Base-by-base conservation (phyloP, 768 basidiomycete genomes). In the Mycena epipterygia region DNA sequence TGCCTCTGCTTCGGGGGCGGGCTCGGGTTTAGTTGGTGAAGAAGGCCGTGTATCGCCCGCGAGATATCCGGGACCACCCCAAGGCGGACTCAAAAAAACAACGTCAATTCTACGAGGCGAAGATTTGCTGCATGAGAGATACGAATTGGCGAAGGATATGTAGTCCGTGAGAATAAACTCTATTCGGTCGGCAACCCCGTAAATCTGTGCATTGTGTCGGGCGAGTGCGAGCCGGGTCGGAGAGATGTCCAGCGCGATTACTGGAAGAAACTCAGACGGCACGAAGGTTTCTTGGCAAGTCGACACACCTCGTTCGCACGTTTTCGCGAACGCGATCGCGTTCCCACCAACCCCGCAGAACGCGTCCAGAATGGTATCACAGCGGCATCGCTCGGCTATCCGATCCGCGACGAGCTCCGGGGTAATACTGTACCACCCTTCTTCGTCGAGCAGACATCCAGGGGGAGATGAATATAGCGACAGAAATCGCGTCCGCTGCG, bases 341-440 rank as follows among this genome's bases (percentile, higher is more conserved):
- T 99, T 99, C 19, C 97, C 98, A 30, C 98, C 98, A 0, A 99
- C 97, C 1, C 98, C 98, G 76, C 97, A 98, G 79, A 99, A 99
- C 0, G 96, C 95, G 77, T 99, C 98, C 39, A 97, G 85, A 68
- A 98, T 86, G 5, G 91, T 92, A 70, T 90, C 90, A 72, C 93
- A 95, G 11, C 93, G 89, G 84, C 97, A 98, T 27, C 97, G 86
- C 73, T 97, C 93, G 0, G 98, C 97, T 51, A 98, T 98, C 78
- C 95, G 96, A 68, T 89, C 81, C 11, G 97, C 98, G n/a, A 99
- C 90, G 42, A 86, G 87, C 76, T 99, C 96, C 0, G 98, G 97
- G 0, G 98, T 99, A 67, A 99, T 92, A 70, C 94, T 96, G 81
- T 93, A 99, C 97, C 97, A 98, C n/a, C 97, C 97, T 79, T 97